Evolutionary conservation across 352 stramenopile species (phyloP).

Genomic region (Phytophthora uliginosa): DNA sequence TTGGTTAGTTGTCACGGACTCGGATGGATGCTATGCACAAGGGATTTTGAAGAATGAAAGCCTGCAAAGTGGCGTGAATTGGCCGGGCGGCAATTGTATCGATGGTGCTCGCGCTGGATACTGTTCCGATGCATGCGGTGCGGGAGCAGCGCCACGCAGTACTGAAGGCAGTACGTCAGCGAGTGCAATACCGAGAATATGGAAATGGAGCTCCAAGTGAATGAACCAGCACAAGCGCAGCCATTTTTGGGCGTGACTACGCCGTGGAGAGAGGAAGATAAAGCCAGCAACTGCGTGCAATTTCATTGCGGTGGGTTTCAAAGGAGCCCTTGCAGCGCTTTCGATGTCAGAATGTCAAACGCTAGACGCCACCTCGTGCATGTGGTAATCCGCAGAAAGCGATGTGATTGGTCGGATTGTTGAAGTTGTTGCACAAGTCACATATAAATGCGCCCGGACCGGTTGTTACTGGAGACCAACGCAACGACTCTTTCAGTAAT

Average conservation of each 20-base stretch:
- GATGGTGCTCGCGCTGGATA: not conserved
- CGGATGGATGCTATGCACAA: conserved; percentile 3
- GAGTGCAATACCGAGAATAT: conserved; percentile 20
- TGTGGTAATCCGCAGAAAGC: conserved; percentile 26
- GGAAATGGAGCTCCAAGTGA: conserved; percentile 21
- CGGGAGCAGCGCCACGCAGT: conserved; percentile 27
- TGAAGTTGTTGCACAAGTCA: conserved; percentile 21
- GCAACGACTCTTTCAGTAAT: not conserved
- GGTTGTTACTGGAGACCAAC: not conserved
- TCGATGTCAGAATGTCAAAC: conserved; percentile 25
- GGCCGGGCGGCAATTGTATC: not conserved
- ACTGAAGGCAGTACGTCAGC: conserved; percentile 2
- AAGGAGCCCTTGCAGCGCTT: not conserved
- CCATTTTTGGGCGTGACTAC: not conserved
- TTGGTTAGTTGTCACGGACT: not conserved
- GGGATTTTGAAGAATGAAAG: conserved; percentile 28
- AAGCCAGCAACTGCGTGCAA: conserved; percentile 19
- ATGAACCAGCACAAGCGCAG: not conserved
- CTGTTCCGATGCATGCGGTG: conserved; percentile 26
- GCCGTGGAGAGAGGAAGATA: conserved; percentile 21
- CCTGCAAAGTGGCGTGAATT: not conserved
- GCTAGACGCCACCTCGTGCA: conserved; percentile 14
- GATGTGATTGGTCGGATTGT: conserved; percentile 22
- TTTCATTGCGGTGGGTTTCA: not conserved
- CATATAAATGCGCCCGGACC: not conserved